phyloP scores from a whole-genome alignment of 148 eudicot genomes.

The Rhododendron simsii region DNA sequence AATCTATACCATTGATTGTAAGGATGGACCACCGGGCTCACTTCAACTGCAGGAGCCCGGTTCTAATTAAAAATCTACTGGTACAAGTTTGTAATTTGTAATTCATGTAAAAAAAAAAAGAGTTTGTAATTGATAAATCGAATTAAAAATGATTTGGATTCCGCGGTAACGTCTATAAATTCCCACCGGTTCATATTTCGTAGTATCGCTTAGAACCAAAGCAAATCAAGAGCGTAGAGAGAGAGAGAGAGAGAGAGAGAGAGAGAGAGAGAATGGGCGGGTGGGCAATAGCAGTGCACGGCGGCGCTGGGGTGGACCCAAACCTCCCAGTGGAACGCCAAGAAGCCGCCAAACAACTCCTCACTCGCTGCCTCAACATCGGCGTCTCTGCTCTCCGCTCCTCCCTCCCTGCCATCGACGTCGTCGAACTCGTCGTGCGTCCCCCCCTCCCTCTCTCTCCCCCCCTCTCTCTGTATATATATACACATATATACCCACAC shows the following conservation, averaged over 20 bases:
- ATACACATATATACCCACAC: background rate
- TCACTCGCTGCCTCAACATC: slow-evolving; percentile 60
- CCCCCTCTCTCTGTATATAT: background rate
- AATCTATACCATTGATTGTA: too few species aligned
- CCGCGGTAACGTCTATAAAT: slow-evolving; percentile 5
- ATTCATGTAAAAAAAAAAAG: too few species aligned
- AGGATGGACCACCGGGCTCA: too few species aligned
- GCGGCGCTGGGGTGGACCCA: slow-evolving; percentile 93
- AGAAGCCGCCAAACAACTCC: slow-evolving; percentile 68
- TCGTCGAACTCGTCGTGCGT: slow-evolving; percentile 84
- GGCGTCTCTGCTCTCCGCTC: slow-evolving; percentile 71
- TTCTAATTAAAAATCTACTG: too few species aligned
- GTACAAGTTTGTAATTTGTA: too few species aligned
- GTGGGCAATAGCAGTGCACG: slow-evolving; percentile 93
- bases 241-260: background rate
- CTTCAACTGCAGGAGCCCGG: too few species aligned
- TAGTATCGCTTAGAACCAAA: background rate
- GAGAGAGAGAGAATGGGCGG: slow-evolving; percentile 43
- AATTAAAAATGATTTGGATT: background rate
- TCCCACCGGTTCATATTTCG: background rate
- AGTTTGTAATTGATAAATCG: background rate
- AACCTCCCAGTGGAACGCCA: slow-evolving; percentile 64
- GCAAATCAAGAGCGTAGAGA: background rate
- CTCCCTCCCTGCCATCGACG: slow-evolving; percentile 64
- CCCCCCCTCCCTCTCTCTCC: background rate